Evolutionary conservation across 2,329 filamentous ascomycete species (phyloP), one percentile per base, ranked within the genome.

Genomic region (Pseudopyricularia cyperi): DNA sequence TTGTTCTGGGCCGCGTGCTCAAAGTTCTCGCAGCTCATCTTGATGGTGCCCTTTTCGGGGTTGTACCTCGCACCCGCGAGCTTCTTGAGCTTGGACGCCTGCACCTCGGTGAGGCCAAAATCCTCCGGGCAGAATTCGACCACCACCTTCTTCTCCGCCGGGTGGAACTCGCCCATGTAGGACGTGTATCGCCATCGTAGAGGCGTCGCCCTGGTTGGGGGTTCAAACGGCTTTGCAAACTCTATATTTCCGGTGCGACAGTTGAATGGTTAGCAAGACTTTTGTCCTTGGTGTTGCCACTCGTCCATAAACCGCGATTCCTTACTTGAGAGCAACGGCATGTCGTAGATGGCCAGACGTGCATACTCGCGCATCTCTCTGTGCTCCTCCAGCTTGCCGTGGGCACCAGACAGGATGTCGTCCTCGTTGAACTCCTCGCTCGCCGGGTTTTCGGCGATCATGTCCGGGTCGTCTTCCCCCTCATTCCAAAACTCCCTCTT

Each of bases 121-220:
- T 95, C 89, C 52, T 69, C 68, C 15, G 86, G 83, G 57, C 76
- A 80, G 69, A 97, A 95, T 65, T 96, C 87, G 52, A 97, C 82
- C 12, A 97, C 90, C 19, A 98, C 90, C 74, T 98, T 98, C 64
- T 82, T 83, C 68, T 89, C 82, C 3, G 91, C 89, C 0, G 93
- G 91, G 70, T 98, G 94, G 52, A 79, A 74, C 69, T 97, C 93
- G 61, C 91, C 91, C 77, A 98, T 85, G 71, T 97, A 97, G 35
- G 85, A 90, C 15, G 93, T 98, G 73, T 95, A 96, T 61, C 93
- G 85, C 81, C 96, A 98, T 61, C 91, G 85, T 53, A 98, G 80
- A 46, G 89, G 81, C 60, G 87, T 76, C 46, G 80, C 68, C 30
- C 74, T 66, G 14, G 77, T 75, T 2, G 91, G 89, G 3, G 82